These are phyloP conservation scores for Rhynchospora breviuscula DNA, from an alignment of 176 grass and related monocot genomes.

Conservation along the genomic window DNA sequence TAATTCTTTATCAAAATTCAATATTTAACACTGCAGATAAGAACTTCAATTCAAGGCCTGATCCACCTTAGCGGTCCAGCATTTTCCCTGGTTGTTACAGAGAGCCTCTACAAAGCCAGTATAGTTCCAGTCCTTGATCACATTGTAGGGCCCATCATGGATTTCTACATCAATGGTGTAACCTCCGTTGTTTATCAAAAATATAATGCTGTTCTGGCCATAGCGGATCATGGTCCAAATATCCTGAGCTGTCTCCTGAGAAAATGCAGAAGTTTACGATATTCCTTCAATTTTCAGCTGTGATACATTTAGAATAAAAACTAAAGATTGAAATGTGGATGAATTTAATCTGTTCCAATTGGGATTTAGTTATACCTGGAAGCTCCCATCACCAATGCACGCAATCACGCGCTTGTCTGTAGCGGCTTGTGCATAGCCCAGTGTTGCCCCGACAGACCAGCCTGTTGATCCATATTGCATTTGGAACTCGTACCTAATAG, in stretches of 20 bases:
- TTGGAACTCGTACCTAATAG: slow-evolving; percentile 69
- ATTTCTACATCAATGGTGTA: slow-evolving; percentile 90
- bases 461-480: slow-evolving; percentile 88
- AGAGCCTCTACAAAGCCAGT: slow-evolving; percentile 52
- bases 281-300: too few species aligned
- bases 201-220: slow-evolving; percentile 58
- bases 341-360: too few species aligned
- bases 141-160: slow-evolving; percentile 81
- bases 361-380: slow-evolving; percentile 34
- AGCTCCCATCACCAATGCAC: slow-evolving; percentile 78
- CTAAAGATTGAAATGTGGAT: too few species aligned
- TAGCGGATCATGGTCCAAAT: slow-evolving; percentile 72
- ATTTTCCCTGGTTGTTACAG: slow-evolving; percentile 57
- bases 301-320: too few species aligned
- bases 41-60: not conserved
- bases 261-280: not conserved
- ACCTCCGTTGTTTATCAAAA: slow-evolving; percentile 88
- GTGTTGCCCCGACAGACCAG: slow-evolving; percentile 59
- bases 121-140: slow-evolving; percentile 97
- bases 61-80: slow-evolving; percentile 55
- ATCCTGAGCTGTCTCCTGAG: slow-evolving; percentile 62
- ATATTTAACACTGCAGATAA: not conserved
- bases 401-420: slow-evolving; percentile 50
- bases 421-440: slow-evolving; percentile 58
- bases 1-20: not conserved